Percentiles rank a stretch among this genome's conserved stretches.
These are phyloP conservation scores for Pleoardoris graminearum DNA, from an alignment of 2,329 filamentous ascomycete genomes.

Conservation along the genomic window DNA sequence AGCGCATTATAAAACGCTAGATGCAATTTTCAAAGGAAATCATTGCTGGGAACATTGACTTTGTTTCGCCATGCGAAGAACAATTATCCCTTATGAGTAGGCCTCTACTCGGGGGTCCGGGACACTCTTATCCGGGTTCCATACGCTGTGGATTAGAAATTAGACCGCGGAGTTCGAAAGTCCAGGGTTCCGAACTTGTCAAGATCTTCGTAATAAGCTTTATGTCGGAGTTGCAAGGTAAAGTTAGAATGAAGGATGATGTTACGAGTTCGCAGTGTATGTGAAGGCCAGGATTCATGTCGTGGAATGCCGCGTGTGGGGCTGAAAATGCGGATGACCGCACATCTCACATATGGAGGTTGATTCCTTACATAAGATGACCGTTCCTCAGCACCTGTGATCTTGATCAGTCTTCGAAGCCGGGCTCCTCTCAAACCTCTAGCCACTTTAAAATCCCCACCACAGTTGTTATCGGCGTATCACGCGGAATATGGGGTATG, in stretches of 20 bases:
- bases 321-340: neutral
- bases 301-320: conserved; percentile 1
- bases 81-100: no score
- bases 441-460: conserved; percentile 5
- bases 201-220: neutral
- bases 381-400: conserved; percentile 2
- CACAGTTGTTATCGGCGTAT: conserved; percentile 17
- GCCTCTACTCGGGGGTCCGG: no score
- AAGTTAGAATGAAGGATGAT: conserved; percentile 3
- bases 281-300: neutral
- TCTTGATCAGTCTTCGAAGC: conserved; percentile 5
- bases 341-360: conserved; percentile 1
- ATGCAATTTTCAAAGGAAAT: no score
- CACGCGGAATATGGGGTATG: conserved; percentile 20
- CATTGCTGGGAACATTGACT: no score
- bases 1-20: no score
- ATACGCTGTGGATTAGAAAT: neutral
- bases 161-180: neutral
- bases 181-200: neutral
- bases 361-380: conserved; percentile 1
- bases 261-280: conserved; percentile 1
- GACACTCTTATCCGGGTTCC: no score
- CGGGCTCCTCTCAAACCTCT: neutral
- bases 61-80: no score
- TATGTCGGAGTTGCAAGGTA: neutral